phyloP scores from a whole-genome alignment of 1,139 yeast species.

The Casaregolazyma suthepensis region DNA sequence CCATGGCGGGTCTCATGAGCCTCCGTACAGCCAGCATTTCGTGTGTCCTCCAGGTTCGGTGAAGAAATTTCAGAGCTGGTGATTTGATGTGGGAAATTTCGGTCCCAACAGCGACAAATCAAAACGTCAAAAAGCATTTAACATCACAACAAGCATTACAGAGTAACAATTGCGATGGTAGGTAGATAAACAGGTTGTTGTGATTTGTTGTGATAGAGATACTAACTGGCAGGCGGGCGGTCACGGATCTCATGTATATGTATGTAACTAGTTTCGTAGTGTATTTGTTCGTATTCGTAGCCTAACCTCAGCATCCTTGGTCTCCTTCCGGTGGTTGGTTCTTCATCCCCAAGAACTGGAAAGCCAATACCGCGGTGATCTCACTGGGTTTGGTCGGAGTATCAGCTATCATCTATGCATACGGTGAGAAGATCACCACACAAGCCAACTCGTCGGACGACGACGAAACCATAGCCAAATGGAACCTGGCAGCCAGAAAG shows the following conservation, averaged over 20 bases:
- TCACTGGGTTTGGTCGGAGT: conserved; percentile 31
- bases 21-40: neutral
- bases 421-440: conserved; percentile 29
- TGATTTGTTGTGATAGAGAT: neutral
- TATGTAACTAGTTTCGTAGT: conserved; percentile 1
- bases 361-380: conserved; percentile 31
- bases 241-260: conserved; percentile 11
- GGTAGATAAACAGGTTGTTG: neutral
- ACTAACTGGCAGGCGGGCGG: conserved; percentile 5
- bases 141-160: neutral
- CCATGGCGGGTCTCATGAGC: neutral
- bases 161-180: neutral
- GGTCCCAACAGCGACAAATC: neutral
- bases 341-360: conserved; percentile 40
- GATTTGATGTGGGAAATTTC: neutral
- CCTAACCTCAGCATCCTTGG: conserved; percentile 27
- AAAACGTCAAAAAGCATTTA: neutral
- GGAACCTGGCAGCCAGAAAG: conserved; percentile 37
- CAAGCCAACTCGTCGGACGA: conserved; percentile 27
- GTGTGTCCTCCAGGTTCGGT: neutral
- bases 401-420: conserved; percentile 26
- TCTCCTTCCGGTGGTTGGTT: conserved; percentile 42
- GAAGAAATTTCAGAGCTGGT: neutral
- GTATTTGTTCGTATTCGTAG: neutral
- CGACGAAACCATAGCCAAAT: conserved; percentile 33